Percentiles rank a stretch among this genome's conserved stretches.
These are phyloP conservation scores for Puya raimondii DNA, from an alignment of 176 grass and related monocot genomes.

Conservation along the genomic window DNA sequence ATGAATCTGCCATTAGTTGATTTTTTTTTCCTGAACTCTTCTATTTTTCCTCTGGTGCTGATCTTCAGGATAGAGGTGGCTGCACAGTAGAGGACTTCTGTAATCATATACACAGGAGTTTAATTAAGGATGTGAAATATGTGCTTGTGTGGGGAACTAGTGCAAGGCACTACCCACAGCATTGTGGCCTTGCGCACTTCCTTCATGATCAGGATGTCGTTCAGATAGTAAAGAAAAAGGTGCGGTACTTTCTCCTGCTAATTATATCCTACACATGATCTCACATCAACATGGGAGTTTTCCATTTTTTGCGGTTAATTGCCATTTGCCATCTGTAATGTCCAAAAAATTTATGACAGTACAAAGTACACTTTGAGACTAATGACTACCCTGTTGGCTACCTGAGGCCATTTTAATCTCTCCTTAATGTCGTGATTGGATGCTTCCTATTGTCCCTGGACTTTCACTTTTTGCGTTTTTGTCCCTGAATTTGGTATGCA, in stretches of 20 bases:
- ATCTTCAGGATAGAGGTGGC: slow-evolving; percentile 86
- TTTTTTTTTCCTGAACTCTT: not conserved
- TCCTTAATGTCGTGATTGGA: not conserved
- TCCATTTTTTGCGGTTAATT: too few species aligned
- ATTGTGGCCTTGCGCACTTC: slow-evolving; percentile 63
- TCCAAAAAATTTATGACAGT: not conserved
- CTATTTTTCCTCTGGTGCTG: not conserved
- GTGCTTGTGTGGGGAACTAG: slow-evolving; percentile 92
- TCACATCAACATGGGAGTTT: too few species aligned
- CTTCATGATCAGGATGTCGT: slow-evolving; percentile 94
- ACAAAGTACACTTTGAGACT: too few species aligned
- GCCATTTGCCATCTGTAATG: too few species aligned
- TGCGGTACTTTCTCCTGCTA: not conserved
- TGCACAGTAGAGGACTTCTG: slow-evolving; percentile 95
- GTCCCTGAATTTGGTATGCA: too few species aligned
- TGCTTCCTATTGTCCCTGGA: too few species aligned
- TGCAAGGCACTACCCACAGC: slow-evolving; percentile 76
- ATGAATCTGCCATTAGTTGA: not conserved
- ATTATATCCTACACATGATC: too few species aligned
- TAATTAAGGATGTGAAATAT: slow-evolving; percentile 94
- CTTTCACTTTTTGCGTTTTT: too few species aligned
- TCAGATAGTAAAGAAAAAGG: slow-evolving; percentile 99
- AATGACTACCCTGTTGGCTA: not conserved
- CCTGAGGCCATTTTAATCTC: not conserved
- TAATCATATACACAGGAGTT: slow-evolving; percentile 86